Conservation (phyloP, 495 filamentous ascomycete genomes). For the Apiosordaria backusii region DNA sequence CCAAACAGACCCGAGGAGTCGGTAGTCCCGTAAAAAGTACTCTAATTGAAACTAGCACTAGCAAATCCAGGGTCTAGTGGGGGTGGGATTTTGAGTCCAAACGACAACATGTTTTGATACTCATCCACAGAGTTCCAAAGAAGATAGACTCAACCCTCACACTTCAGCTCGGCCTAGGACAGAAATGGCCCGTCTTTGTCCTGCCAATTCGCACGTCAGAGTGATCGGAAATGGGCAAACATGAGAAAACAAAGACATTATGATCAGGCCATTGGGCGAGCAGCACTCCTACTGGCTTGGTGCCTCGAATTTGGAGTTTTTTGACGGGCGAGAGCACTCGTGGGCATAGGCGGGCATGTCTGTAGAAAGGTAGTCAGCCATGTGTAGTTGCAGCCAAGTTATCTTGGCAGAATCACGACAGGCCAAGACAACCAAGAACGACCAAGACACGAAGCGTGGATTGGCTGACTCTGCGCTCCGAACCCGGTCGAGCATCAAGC, state of each 20-base stretch:
- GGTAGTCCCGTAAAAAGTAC: background rate
- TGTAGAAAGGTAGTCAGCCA: background rate
- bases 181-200: background rate
- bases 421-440: background rate
- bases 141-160: background rate
- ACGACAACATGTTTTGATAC: no score
- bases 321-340: background rate
- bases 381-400: background rate
- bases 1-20: background rate
- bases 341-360: no score
- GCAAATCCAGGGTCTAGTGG: background rate
- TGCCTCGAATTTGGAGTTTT: background rate
- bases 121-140: background rate
- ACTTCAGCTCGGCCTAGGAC: background rate
- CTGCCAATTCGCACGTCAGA: conserved; percentile 1
- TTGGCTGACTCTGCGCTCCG: background rate
- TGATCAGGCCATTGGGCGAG: background rate
- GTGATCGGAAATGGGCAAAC: background rate
- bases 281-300: background rate
- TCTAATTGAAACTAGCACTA: background rate
- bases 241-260: background rate
- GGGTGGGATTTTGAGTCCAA: background rate
- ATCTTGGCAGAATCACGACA: conserved; percentile 1
- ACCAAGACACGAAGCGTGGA: background rate
- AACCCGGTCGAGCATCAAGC: background rate